Base-by-base conservation (phyloP, 1,284 basidiomycete genomes). In the Sanghuangporus weigelae region DNA sequence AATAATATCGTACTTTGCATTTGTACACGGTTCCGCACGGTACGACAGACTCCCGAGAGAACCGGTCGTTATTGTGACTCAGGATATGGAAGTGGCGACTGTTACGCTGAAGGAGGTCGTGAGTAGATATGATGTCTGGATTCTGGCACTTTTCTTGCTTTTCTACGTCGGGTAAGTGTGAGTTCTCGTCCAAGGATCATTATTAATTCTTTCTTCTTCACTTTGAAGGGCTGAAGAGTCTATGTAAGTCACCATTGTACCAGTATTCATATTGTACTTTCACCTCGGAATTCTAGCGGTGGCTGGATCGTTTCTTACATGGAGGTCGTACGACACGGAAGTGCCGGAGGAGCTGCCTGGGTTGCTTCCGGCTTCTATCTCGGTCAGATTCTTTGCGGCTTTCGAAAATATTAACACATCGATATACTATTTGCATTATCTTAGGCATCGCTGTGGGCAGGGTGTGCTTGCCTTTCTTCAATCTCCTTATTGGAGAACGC, bases 301-400 rank as follows among this genome's bases (percentile, higher is more conserved):
- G 72, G 74, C 0, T 74, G 73, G 73, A 75, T 74, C 38, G 72
- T 73, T 0, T 71, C 73, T 1, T 73, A 73, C 59, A 68, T 73
- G 51, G 66, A 69, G 4, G 65, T 71, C 55, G 72, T 73, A n/a
- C 69, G 73, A 31, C 66, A 73, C 16, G 73, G 72, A 46, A 71
- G 63, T 48, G 71, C 72, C 2, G 69, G 71, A 58, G 69, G 73
- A 4, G 72, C 73, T 14, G 74, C 73, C 4, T 75, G 73, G 74
- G 73, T 73, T 0, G 72, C 73, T 3, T 73, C 73, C 3, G 68
- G 68, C 23, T 73, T 75, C 62, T 74, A 74, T 60, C 70, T 74
- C 31, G 71, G 73, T 72, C 49, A 26, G 55, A 36, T 58, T 42
- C n/a, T 14, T 7, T 14, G 11, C 16, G 19, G 19, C 63, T 42